phyloP scores from a whole-genome alignment of 2,329 filamentous ascomycete genomes.

The Zymoseptoria brevis region DNA sequence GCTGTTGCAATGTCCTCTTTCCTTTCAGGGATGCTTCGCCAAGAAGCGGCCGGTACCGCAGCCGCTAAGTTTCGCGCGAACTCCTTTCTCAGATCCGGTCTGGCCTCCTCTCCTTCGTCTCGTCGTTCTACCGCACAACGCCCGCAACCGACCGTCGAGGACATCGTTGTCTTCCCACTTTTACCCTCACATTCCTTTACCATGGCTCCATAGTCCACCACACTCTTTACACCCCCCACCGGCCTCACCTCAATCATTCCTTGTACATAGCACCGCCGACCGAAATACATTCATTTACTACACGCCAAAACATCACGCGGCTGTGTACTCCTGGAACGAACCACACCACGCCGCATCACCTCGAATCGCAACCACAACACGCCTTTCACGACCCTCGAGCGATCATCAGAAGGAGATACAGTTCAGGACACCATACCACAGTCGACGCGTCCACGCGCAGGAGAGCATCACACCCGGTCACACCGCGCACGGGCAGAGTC shows the following conservation, averaged over 20 bases:
- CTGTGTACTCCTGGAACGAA: constrained; percentile 9
- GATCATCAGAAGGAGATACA: not conserved
- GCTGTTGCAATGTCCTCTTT: too few species aligned
- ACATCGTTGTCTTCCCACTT: not conserved
- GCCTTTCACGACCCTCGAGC: not conserved
- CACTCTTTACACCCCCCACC: not conserved
- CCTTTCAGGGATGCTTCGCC: too few species aligned
- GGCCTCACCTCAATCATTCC: constrained; percentile 18
- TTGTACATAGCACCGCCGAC: constrained; percentile 15
- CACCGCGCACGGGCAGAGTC: not conserved
- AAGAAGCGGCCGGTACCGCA: not conserved
- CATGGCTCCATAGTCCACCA: not conserved
- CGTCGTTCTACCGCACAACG: not conserved
- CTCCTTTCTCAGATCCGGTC: not conserved
- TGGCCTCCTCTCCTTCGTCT: not conserved
- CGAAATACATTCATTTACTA: not conserved
- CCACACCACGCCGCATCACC: not conserved
- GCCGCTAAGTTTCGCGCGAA: not conserved
- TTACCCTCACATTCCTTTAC: not conserved
- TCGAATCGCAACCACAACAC: constrained; percentile 6
- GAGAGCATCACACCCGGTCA: not conserved
- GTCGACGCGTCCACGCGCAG: not conserved
- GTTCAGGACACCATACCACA: not conserved
- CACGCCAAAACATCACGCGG: constrained; percentile 5
- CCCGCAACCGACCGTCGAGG: not conserved